Base-by-base conservation (phyloP, 2,329 filamentous ascomycete species). In the Neopestalotiopsis rosae region DNA sequence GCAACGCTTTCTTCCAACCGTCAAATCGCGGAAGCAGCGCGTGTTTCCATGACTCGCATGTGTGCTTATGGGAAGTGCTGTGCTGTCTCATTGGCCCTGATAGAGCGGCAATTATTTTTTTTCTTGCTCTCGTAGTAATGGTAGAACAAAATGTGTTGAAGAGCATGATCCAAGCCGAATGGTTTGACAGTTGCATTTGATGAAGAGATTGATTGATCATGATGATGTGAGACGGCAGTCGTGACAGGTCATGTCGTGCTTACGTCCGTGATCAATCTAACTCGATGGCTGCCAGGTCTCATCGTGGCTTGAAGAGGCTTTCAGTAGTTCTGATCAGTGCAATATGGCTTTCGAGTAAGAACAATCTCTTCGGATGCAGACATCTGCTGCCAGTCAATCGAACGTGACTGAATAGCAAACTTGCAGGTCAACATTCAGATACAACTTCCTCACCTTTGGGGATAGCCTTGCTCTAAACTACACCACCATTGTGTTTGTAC, bases 11-110 rank as follows among this genome's bases (percentile, higher is more conserved):
- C 10, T 34, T 45, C 30, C 30, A 62, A 17, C 13, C n/a, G 32
- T 62, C 30, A 38, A 62, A 34, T 62, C 40, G 62, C 62, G 62
- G 38, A 65, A 45, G 17, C 28, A 40, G 59, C 59, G 59, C 59
- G 30, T 38, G 32, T 62, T 62, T 62, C 38, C 38, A 64, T 64
- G 61, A 64, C 61, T 64, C 61, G 61, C 42, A 52, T 28, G 40
- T 64, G 40, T 32, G 20, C 40, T 32, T 40, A 49, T 40, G 20
- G 49, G 34, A 62, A 13, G 61, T 32, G 34, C 38, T 32, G 24
- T 38, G 40, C 61, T 24, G 40, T 40, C 61, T 64, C 45, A 40
- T 64, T 64, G 61, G 38, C 20, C 28, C 10, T 42, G 10, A 30
- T 59, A 62, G 9, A 38, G 59, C 59, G 59, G 28, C 28, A 40